Evolutionary conservation across 2,329 filamentous ascomycete species (phyloP), one percentile per base, ranked within the genome.

Genomic region (Alternaria sp.): DNA sequence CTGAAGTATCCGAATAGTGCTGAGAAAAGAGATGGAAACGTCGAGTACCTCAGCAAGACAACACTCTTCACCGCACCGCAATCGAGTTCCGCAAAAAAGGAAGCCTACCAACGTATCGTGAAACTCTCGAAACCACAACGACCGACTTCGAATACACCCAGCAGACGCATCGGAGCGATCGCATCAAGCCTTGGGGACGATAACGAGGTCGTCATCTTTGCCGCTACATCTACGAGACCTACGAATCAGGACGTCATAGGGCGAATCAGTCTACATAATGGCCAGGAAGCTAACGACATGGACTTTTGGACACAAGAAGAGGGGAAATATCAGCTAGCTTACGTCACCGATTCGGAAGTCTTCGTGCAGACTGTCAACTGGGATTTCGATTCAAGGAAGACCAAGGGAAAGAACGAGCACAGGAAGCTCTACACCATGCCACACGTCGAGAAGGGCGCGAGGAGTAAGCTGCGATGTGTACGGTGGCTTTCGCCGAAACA

Each of bases 161-260:
- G 84, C 61, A 86, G 86, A 46, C 87, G 92, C 63, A 84, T 97
- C 43, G 93, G 91, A 62, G 93, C 89, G 12, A 89, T 91, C 64
- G 91, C 93, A 10, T 94, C 93, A 1, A 92, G 92, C 26, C 83
- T 97, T 67, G 89, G 89, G 9, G 77, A 82, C 64, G 84, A 91
- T 51, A 88, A 91, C 12, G 91, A 97, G 81, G 87, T 97, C 64
- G 90, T 93, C 25, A 81, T 97, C 45, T 97, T 97, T 76, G 87
- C 92, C 75, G 88, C 90, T 17, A 87, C 85, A 8, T 83, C 85
- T 19, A 82, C 83, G 2, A 81, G 83, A 1, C 87, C 86, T 15
- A 61, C 71, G 25, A 63, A 64, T 10, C 67, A 73, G 17, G 86
- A 89, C 62, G 81, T 89, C 11, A 82, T 88, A 69, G 81, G 85